Conservation (phyloP, 495 filamentous ascomycete species). For the Neohortaea acidophila region DNA sequence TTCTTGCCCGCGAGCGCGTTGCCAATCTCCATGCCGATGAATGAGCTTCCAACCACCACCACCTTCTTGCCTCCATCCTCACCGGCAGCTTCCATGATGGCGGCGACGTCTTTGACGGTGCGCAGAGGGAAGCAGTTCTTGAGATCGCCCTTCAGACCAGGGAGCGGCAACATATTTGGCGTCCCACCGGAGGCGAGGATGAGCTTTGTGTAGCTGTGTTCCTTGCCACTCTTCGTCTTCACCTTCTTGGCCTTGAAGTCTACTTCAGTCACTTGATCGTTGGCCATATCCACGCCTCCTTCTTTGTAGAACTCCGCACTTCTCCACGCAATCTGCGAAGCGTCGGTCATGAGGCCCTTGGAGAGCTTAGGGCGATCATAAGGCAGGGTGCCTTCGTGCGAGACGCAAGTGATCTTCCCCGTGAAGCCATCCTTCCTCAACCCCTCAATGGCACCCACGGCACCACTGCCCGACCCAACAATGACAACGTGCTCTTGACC, state of each 20-base stretch:
- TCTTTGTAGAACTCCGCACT: slow-evolving; percentile 61
- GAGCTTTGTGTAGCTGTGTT: slow-evolving; percentile 67
- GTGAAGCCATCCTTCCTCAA: slow-evolving; percentile 68
- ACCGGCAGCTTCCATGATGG: slow-evolving; percentile 63
- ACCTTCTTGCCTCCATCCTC: slow-evolving; percentile 71
- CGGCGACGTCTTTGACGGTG: slow-evolving; percentile 54
- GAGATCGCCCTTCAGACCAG: slow-evolving; percentile 67
- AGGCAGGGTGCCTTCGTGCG: slow-evolving; percentile 61
- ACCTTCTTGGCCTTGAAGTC: slow-evolving; percentile 63
- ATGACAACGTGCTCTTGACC: slow-evolving; percentile 60
- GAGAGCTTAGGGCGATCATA: slow-evolving; percentile 93
- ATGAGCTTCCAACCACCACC: slow-evolving; percentile 77
- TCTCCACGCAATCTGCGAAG: slow-evolving; percentile 58
- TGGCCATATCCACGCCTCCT: slow-evolving; percentile 54
- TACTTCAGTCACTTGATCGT: slow-evolving; percentile 60
- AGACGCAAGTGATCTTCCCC: slow-evolving; percentile 68
- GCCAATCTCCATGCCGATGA: slow-evolving; percentile 93
- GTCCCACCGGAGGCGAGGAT: slow-evolving; percentile 76
- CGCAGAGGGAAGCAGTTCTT: slow-evolving; percentile 76
- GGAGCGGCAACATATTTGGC: slow-evolving; percentile 61
- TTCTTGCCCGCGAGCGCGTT: slow-evolving; percentile 56
- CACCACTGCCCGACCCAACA: slow-evolving; percentile 71
- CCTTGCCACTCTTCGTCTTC: slow-evolving; percentile 52
- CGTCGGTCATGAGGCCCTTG: slow-evolving; percentile 81
- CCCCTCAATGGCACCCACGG: slow-evolving; percentile 62